Base-by-base conservation (phyloP, 306 rosid genomes). In the Senna siamea region DNA sequence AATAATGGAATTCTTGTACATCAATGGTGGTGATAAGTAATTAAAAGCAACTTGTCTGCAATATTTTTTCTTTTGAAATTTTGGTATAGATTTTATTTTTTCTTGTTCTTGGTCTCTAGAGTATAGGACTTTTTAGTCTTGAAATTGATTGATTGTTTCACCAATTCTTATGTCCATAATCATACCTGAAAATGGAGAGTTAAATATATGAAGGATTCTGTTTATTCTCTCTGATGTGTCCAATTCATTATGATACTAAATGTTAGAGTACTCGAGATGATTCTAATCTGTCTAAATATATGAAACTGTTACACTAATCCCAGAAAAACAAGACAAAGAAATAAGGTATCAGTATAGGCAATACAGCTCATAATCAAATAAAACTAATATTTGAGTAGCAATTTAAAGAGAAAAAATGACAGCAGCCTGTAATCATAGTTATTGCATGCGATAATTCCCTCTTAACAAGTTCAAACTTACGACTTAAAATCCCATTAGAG, bases 1-100 rank as follows among this genome's bases (percentile, higher is more conserved):
- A 78, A 75, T 34, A 50, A 26, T 83, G 91, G 94, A 55, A 83
- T 87, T 85, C 87, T 89, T 79, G 94, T 85, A 12, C 94, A 87
- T 83, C 94, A 87, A 55, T 87, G 89, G 94, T 81, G 87, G 85
- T 87, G 83, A 89, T 17, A 55, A 26, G 37, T 69, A 55, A 13
- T 35, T 6, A 50, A 50, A 44, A 15, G 15, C 12, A 34, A 65
- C 35, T 30, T 62, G 22, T 7, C n/a, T n/a, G n/a, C n/a, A n/a
- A n/a, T n/a, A n/a, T n/a, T n/a, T n/a, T n/a, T n/a, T n/a, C n/a
- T n/a, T n/a, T n/a, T n/a, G n/a, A n/a, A n/a, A n/a, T n/a, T n/a
- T n/a, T n/a, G n/a, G n/a, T n/a, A n/a, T 23, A 26, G 30, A 19
- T 14, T 38, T 61, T 69, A 35, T 55, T 61, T n/a, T 40, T 72